Conservation (phyloP, 495 filamentous ascomycete species). For the Talaromyces ruber region DNA sequence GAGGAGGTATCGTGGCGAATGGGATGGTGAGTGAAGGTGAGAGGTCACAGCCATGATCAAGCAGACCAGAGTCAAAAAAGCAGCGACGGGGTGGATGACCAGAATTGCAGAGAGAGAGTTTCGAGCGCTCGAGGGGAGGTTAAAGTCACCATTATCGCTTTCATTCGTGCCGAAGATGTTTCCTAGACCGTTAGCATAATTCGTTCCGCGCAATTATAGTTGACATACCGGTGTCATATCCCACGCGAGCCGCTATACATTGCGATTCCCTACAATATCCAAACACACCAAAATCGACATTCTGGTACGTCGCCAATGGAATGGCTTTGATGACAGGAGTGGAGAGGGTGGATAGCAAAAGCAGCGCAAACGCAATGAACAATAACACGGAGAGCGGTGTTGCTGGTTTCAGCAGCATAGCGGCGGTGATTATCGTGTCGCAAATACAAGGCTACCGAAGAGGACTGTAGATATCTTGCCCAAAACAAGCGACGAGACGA, state of each 20-base stretch:
- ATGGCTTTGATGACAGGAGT: constrained; percentile 84
- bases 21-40: constrained; percentile 85
- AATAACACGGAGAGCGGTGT: constrained; percentile 86
- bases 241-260: constrained; percentile 71
- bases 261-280: constrained; percentile 62
- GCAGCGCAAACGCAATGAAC: constrained; percentile 72
- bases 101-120: constrained; percentile 84
- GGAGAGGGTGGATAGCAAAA: constrained; percentile 84
- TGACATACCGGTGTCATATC: constrained; percentile 74
- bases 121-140: constrained; percentile 64
- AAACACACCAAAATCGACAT: constrained; percentile 85
- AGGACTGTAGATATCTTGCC: not conserved
- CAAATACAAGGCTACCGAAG: not conserved
- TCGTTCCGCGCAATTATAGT: too few relatives aligned
- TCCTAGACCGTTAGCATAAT: constrained; percentile 15
- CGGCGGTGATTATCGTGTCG: not conserved
- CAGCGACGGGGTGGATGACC: constrained; percentile 87
- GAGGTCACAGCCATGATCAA: constrained; percentile 69
- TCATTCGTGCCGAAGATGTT: constrained; percentile 34
- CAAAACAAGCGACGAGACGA: not conserved
- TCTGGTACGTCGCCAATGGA: constrained; percentile 66
- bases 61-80: constrained; percentile 76
- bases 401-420: constrained; percentile 72
- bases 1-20: constrained; percentile 84
- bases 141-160: constrained; percentile 49